These are phyloP conservation scores for Pyracantha coccinea DNA, from an alignment of 331 rosid genomes.

Conservation along the genomic window DNA sequence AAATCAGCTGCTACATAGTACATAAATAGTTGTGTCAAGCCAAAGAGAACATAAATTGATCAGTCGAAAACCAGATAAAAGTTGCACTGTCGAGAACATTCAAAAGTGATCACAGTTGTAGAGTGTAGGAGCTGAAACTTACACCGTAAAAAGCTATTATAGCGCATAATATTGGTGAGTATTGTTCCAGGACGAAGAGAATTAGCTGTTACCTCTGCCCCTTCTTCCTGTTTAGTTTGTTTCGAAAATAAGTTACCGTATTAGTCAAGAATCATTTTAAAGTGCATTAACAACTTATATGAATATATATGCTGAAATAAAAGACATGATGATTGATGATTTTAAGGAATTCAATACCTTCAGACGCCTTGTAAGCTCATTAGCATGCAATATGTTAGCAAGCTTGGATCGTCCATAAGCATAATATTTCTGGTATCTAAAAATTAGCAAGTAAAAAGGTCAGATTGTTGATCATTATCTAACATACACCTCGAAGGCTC, in stretches of 20 bases:
- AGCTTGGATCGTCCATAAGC: conserved; percentile 78
- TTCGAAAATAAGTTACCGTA: not conserved
- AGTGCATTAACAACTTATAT: no score
- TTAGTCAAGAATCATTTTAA: not conserved
- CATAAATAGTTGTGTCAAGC: conserved; percentile 13
- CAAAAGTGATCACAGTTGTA: conserved; percentile 4
- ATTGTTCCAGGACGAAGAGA: conserved; percentile 71
- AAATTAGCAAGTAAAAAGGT: not conserved
- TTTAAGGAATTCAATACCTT: conserved; percentile 29
- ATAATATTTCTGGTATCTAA: conserved; percentile 34
- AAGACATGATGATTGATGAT: no score
- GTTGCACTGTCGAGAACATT: not conserved
- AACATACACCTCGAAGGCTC: no score
- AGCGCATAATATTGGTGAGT: conserved; percentile 43
- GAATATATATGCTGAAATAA: no score
- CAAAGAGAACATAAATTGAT: not conserved
- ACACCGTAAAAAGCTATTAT: conserved; percentile 2
- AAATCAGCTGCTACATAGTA: not conserved
- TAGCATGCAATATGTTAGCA: conserved; percentile 62
- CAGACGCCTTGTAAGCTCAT: conserved; percentile 60
- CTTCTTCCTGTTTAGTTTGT: conserved; percentile 45
- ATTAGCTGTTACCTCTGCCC: conserved; percentile 49
- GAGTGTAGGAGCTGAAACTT: not conserved
- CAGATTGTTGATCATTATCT: no score
- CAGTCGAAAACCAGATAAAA: not conserved